Evolutionary conservation across 768 basidiomycete genomes (phyloP).

Genomic region (Lepiota brunneoincarnata): DNA sequence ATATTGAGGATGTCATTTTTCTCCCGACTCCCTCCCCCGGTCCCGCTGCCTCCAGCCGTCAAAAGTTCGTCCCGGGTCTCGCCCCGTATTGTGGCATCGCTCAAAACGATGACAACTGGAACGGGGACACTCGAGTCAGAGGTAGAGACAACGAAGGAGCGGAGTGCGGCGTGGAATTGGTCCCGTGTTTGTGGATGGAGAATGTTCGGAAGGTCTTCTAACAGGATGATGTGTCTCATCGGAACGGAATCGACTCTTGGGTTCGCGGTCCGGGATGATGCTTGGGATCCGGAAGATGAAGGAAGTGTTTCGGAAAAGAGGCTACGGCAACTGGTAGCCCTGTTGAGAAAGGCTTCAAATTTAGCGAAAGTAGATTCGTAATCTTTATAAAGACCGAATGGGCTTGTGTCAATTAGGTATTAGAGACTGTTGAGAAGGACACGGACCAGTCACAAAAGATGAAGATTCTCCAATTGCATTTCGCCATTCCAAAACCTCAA

Average conservation of each 20-base stretch:
- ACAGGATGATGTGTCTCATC: constrained; percentile 61
- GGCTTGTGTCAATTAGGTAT: neutral
- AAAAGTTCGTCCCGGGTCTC: constrained; percentile 54
- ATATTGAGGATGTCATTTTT: constrained; percentile 50
- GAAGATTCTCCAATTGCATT: constrained; percentile 58
- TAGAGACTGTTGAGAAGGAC: neutral
- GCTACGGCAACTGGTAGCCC: constrained; percentile 59
- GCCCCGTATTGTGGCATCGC: constrained; percentile 78
- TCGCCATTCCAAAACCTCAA: constrained; percentile 86
- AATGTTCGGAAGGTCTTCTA: constrained; percentile 92
- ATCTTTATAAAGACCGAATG: constrained; percentile 22
- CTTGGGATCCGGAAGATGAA: constrained; percentile 10
- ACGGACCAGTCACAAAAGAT: constrained; percentile 20
- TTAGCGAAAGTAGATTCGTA: constrained; percentile 58
- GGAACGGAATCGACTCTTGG: constrained; percentile 14
- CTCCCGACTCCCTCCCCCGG: constrained; percentile 39
- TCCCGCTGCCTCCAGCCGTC: constrained; percentile 28
- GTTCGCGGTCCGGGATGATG: constrained; percentile 12
- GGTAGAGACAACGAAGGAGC: constrained; percentile 46
- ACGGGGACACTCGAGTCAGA: constrained; percentile 31
- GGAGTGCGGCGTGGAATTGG: constrained; percentile 70
- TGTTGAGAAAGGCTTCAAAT: constrained; percentile 72
- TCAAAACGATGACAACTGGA: constrained; percentile 82
- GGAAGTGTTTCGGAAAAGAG: constrained; percentile 35
- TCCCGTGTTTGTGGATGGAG: constrained; percentile 65